Base-by-base conservation (phyloP, 2,329 filamentous ascomycete species). In the Colletotrichum tamarilloi region DNA sequence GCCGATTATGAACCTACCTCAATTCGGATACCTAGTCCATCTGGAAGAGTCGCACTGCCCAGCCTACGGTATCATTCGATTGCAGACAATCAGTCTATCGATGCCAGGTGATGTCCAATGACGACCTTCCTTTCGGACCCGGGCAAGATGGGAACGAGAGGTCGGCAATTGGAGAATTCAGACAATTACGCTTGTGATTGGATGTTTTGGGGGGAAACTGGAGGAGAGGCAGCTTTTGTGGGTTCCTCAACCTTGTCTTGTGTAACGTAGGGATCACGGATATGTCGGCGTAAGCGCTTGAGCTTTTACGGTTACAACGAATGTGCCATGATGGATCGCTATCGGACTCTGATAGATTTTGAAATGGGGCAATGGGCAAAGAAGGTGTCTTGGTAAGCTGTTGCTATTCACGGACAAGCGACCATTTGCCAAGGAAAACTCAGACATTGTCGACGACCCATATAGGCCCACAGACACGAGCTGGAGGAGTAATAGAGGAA, bases 401-500 rank as follows among this genome's bases (percentile, higher is more conserved):
- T 4, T 49, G 19, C 26, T 12, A 19, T 2, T 11, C 52, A 26
- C 5, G 26, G 9, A 46, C 3, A 16, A 26, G n/a, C 26, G 28
- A 38, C 28, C 9, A 4, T 22, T 5, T 16, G 8, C 6, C 6
- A 19, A 16, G 12, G 16, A 6, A 24, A 8, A 42, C 5, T 19
- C 24, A 35, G 16, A 26, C 35, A 35, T 49, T 38, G 22, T 19
- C 55, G 3, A 24, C 16, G 49, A 57, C 46, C 68, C 57, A 57
- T 35, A 11, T 3, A 30, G 55, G 14, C 19, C 70, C 70, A 72
- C 53, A 35, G 8, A 26, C 42, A 53, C 14, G 11, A 55, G 6
- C 49, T 4, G 42, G 58, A 63, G 66, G 59, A 72, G 70, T 72
- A 69, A 72, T 72, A 16, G 22, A 16, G n/a, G 1, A 19, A 6